Evolutionary conservation across 192 early-diverging fungal genomes (phyloP).

Genomic region (Gonapodya sp.): DNA sequence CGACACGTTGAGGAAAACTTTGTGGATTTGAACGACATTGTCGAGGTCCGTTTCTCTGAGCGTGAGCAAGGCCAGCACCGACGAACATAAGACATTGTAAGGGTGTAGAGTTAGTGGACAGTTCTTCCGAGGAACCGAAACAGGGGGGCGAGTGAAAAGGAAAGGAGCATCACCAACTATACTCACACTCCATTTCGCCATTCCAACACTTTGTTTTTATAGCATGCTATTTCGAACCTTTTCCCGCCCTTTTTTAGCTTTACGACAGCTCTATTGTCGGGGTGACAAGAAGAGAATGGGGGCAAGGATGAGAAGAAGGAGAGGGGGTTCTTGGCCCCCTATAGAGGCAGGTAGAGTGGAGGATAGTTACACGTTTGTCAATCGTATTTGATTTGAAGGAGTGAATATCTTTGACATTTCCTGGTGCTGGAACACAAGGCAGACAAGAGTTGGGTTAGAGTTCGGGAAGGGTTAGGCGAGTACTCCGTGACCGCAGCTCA

Average conservation of each 20-base stretch:
- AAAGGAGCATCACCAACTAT: too few relatives aligned
- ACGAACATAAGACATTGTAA: constrained; percentile 10
- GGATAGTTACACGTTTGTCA: constrained; percentile 76
- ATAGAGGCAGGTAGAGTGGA: too few relatives aligned
- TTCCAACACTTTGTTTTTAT: constrained; percentile 97
- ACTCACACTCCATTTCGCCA: constrained; percentile 84
- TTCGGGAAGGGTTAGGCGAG: too few relatives aligned
- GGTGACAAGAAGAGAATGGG: too few relatives aligned
- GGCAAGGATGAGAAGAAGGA: too few relatives aligned
- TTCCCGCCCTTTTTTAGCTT: constrained; percentile 93
- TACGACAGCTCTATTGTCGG: constrained; percentile 49
- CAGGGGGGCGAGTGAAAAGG: neutral
- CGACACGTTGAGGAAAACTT: constrained; percentile 87
- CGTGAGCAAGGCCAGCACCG: neutral
- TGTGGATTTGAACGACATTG: constrained; percentile 87
- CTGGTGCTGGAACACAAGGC: constrained; percentile 10
- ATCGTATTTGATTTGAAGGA: constrained; percentile 40
- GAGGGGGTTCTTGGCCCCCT: too few relatives aligned
- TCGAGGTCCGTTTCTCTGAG: constrained; percentile 87
- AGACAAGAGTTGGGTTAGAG: too few relatives aligned
- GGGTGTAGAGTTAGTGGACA: neutral
- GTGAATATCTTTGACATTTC: constrained; percentile 34
- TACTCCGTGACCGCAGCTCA: too few relatives aligned
- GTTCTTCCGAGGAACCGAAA: neutral
- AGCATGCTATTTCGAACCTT: constrained; percentile 96